Conservation (phyloP, 805 yeast species). For the Torulaspora quercuum region DNA sequence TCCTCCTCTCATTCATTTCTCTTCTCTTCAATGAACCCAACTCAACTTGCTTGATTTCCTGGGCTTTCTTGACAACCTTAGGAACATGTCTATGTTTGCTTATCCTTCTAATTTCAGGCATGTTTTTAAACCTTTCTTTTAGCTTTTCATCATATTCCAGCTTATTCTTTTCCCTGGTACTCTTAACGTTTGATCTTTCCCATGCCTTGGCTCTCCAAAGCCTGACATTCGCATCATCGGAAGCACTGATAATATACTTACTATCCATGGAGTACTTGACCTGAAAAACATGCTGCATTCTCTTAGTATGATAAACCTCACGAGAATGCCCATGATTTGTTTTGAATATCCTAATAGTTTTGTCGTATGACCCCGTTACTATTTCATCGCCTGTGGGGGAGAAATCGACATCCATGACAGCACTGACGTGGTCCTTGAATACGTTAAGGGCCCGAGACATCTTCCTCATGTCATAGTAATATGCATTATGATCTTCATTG, state of each 20-base stretch:
- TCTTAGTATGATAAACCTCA: slow-evolving; percentile 92
- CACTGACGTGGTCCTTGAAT: slow-evolving; percentile 92
- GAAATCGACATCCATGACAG: slow-evolving; percentile 91
- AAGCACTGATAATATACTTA: slow-evolving; percentile 80
- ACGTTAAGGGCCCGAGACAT: slow-evolving; percentile 77
- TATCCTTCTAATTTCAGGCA: slow-evolving; percentile 94
- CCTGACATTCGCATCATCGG: slow-evolving; percentile 94
- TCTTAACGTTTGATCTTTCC: slow-evolving; percentile 77
- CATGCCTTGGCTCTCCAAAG: slow-evolving; percentile 88
- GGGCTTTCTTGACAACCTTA: slow-evolving; percentile 78
- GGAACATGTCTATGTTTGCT: slow-evolving; percentile 93
- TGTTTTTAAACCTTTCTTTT: slow-evolving; percentile 86
- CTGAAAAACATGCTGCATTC: slow-evolving; percentile 93
- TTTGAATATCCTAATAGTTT: slow-evolving; percentile 78
- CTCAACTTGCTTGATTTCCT: slow-evolving; percentile 78
- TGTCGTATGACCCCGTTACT: slow-evolving; percentile 93
- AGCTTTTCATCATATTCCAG: slow-evolving; percentile 88
- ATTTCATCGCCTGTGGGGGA: slow-evolving; percentile 96
- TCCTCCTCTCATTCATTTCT: slow-evolving; percentile 78
- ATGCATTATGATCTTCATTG: slow-evolving; percentile 90
- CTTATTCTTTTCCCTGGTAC: slow-evolving; percentile 74
- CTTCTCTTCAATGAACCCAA: slow-evolving; percentile 68
- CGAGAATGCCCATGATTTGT: slow-evolving; percentile 84
- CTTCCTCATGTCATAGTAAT: slow-evolving; percentile 95
- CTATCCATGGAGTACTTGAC: slow-evolving; percentile 86